Evolutionary conservation across 2,329 filamentous ascomycete species (phyloP).

Genomic region (Arthrobotrys sphaeroides): DNA sequence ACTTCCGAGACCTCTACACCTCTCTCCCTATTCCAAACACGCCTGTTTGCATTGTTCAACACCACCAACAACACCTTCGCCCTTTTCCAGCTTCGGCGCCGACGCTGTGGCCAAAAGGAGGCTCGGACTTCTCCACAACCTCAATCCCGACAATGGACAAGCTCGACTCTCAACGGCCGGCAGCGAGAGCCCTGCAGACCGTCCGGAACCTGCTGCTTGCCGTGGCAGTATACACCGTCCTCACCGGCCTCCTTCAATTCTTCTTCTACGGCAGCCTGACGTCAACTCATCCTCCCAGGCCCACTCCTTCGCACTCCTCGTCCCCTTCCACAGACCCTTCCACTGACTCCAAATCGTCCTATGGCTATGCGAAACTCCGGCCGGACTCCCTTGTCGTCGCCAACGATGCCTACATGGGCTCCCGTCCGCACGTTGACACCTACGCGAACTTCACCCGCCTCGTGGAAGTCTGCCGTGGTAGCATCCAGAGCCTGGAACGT

Average conservation of each 20-base stretch:
- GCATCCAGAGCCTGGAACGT: slow-evolving; percentile 66
- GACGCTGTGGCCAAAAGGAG: slow-evolving; percentile 38
- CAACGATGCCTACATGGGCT: slow-evolving; percentile 67
- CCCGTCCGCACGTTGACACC: slow-evolving; percentile 66
- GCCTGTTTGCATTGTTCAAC: neutral
- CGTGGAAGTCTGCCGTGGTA: slow-evolving; percentile 67
- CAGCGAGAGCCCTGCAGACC: slow-evolving; percentile 39
- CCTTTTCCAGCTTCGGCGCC: slow-evolving; percentile 21
- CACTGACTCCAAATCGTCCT: slow-evolving; percentile 61
- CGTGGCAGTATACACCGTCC: slow-evolving; percentile 35
- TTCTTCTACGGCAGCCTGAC: slow-evolving; percentile 50
- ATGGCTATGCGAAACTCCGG: slow-evolving; percentile 64
- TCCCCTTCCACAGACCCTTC: neutral
- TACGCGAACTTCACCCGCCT: slow-evolving; percentile 67
- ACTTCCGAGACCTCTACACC: too few species aligned
- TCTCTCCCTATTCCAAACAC: neutral
- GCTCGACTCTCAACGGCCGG: slow-evolving; percentile 44
- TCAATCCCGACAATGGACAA: slow-evolving; percentile 37
- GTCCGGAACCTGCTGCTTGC: slow-evolving; percentile 48
- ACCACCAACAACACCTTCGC: slow-evolving; percentile 34
- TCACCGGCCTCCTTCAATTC: slow-evolving; percentile 44
- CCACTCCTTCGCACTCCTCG: neutral
- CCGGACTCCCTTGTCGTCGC: slow-evolving; percentile 65
- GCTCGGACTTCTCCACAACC: neutral
- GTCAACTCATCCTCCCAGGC: slow-evolving; percentile 18